Evolutionary conservation across 805 yeast species (phyloP).

Genomic region (Peterozyma xylosa): DNA sequence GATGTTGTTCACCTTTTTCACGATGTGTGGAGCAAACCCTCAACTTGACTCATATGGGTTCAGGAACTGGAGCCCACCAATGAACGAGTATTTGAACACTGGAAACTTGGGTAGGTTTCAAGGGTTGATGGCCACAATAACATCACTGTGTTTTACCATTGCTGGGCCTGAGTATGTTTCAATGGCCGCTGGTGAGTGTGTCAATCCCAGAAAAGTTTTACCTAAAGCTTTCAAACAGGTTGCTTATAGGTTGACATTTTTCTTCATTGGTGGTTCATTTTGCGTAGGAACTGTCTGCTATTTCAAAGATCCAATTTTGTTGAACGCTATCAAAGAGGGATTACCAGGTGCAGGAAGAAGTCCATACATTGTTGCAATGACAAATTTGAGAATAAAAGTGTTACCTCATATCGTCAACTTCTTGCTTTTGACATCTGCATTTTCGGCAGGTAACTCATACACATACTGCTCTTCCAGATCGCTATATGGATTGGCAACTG

Average conservation of each 20-base stretch:
- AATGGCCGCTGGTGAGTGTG: slow-evolving; percentile 39
- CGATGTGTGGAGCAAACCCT: slow-evolving; percentile 49
- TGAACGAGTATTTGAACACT: slow-evolving; percentile 26
- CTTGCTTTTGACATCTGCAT: slow-evolving; percentile 32
- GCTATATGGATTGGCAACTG: slow-evolving; percentile 37
- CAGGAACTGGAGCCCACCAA: slow-evolving; percentile 22
- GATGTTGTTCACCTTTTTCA: slow-evolving; percentile 32
- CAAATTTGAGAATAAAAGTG: slow-evolving; percentile 30
- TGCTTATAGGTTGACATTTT: slow-evolving; percentile 32
- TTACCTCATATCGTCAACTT: slow-evolving; percentile 38
- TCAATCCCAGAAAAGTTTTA: slow-evolving; percentile 37
- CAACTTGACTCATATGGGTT: slow-evolving; percentile 28
- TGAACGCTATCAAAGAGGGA: slow-evolving; percentile 22
- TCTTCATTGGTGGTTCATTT: slow-evolving; percentile 40
- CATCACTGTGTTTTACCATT: slow-evolving; percentile 32
- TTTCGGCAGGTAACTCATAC: slow-evolving; percentile 42
- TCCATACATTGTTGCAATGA: slow-evolving; percentile 42
- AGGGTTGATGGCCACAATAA: slow-evolving; percentile 33
- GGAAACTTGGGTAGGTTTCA: slow-evolving; percentile 39
- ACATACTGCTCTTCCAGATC: slow-evolving; percentile 37
- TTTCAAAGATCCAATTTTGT: slow-evolving; percentile 30
- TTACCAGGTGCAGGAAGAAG: slow-evolving; percentile 41
- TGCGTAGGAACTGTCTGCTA: slow-evolving; percentile 37
- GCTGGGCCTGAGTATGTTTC: slow-evolving; percentile 44
- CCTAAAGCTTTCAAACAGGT: slow-evolving; percentile 42